These are phyloP conservation scores for Euphrasia arctica DNA, from an alignment of 305 asterid species.

Conservation along the genomic window DNA sequence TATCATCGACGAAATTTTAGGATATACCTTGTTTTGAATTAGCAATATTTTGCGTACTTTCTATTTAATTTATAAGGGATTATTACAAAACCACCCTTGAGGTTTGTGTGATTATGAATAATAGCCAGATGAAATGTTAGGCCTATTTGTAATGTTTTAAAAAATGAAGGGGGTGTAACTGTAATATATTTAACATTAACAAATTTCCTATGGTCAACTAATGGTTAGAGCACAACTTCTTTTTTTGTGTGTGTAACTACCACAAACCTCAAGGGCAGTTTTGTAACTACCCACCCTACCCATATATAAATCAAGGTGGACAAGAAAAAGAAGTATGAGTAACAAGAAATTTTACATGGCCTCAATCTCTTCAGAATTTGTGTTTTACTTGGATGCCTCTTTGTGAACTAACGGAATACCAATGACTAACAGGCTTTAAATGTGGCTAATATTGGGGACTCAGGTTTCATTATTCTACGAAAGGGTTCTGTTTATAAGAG, in stretches of 20 bases:
- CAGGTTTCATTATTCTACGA: slow-evolving; percentile 69
- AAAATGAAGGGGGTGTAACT: too few relatives aligned
- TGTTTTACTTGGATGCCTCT: neutral
- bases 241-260: too few relatives aligned
- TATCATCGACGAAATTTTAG: too few relatives aligned
- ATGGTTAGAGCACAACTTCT: too few relatives aligned
- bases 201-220: too few relatives aligned
- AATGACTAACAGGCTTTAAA: slow-evolving; percentile 55
- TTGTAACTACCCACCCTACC: neutral
- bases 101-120: too few relatives aligned
- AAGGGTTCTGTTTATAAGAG: slow-evolving; percentile 53
- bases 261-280: too few relatives aligned
- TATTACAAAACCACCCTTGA: too few relatives aligned
- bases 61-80: neutral
- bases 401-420: slow-evolving; percentile 13
- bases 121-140: too few relatives aligned
- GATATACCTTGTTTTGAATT: too few relatives aligned
- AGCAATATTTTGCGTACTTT: neutral
- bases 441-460: slow-evolving; percentile 80
- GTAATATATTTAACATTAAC: too few relatives aligned
- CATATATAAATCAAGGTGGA: neutral
- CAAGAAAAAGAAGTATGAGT: neutral
- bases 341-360: neutral
- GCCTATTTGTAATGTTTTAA: too few relatives aligned
- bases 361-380: neutral